Base-by-base conservation (phyloP, 2,329 filamentous ascomycete genomes). In the Talaromyces rugulosus region DNA sequence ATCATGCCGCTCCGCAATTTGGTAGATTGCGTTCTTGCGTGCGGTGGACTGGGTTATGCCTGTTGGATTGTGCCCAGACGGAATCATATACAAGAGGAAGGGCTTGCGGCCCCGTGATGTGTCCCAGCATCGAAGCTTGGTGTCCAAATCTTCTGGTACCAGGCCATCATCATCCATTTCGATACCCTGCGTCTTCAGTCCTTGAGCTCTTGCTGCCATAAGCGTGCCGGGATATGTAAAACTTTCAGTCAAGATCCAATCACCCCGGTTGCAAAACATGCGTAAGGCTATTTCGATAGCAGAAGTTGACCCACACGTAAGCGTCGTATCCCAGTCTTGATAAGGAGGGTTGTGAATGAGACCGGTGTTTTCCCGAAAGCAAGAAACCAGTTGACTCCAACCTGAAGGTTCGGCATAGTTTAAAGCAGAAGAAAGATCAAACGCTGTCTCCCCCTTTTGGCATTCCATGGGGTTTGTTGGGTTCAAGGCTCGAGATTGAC, bases 11-110 rank as follows among this genome's bases (percentile, higher is more conserved):
- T 87, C 86, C 56, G 87, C 89, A 8, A 94, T 82, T 5, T 77
- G 77, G 74, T 95, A 95, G 51, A 96, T 81, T 18, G 84, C 87
- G 64, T 81, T 78, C 51, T 90, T 79, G 54, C 91, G 81, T 70
- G 84, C 77, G 6, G 77, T 71, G 53, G 86, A 81, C 74, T 91
- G 88, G 5, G 91, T 95, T 6, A 89, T 85, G 4, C 91, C 91
- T 0, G 91, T 94, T 0, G 91, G 91, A 72, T 95, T 95, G 75
- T 94, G 90, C 1, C 91, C 91, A 0, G 89, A 90, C 0, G 87
- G 87, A 2, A 89, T 83, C 2, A 83, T 88, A 73, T 89, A 89
- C 11, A 89, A 75, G 40, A 89, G 68, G 68, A 82, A 83, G 12
- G 87, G 87, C 70, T 87, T 89, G 11, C 33, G 33, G 11, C 33